Evolutionary conservation across 805 yeast species (phyloP).

Genomic region (Wickerhamiella sorbophila): DNA sequence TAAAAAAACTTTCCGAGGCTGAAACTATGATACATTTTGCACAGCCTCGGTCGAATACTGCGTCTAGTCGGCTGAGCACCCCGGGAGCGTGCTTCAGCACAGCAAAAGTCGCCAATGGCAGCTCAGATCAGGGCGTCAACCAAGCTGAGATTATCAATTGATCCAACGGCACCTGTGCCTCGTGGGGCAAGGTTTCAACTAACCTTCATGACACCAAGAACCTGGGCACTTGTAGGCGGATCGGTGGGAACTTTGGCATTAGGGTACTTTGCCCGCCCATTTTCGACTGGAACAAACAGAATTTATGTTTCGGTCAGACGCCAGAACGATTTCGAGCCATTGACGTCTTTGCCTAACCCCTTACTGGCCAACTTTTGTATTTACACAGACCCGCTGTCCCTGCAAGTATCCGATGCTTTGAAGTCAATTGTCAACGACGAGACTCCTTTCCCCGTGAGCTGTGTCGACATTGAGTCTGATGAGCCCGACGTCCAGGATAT

Average conservation of each 20-base stretch:
- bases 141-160: no score
- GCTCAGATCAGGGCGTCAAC: no score
- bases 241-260: slow-evolving; percentile 8
- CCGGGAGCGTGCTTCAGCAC: no score
- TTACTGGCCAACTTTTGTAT: slow-evolving; percentile 58
- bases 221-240: slow-evolving; percentile 12
- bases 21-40: no score
- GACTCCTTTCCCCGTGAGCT: slow-evolving; percentile 38
- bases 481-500: slow-evolving; percentile 47
- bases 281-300: slow-evolving; percentile 24
- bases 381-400: slow-evolving; percentile 47
- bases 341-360: slow-evolving; percentile 40
- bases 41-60: no score
- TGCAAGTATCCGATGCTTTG: slow-evolving; percentile 47
- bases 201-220: slow-evolving; percentile 9
- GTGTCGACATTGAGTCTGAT: slow-evolving; percentile 63
- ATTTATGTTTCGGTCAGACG: slow-evolving; percentile 41
- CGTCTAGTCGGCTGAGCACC: no score
- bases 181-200: no score
- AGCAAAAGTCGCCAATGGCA: no score
- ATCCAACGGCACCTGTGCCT: no score
- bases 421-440: slow-evolving; percentile 34
- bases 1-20: no score
- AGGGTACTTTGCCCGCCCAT: slow-evolving; percentile 7
- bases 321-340: slow-evolving; percentile 44